These are phyloP conservation scores for Chlamydomonas applanata DNA, from an alignment of 139 green algal species.

Conservation along the genomic window DNA sequence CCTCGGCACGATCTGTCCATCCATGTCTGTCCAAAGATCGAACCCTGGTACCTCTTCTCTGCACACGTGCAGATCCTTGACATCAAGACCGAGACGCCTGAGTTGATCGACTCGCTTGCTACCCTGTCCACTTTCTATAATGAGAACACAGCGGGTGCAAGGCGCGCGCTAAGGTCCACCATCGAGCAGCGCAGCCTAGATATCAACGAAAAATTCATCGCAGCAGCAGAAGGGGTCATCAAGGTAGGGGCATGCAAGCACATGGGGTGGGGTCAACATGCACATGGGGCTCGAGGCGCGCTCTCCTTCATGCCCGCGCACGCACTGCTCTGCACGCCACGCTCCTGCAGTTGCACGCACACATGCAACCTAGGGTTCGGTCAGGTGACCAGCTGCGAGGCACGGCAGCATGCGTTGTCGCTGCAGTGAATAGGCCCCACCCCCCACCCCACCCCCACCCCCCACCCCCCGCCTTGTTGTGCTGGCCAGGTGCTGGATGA, in stretches of 20 bases:
- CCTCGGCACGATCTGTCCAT: too few species aligned
- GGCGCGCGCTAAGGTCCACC: slow-evolving; percentile 44
- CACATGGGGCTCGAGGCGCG: neutral
- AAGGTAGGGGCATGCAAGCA: slow-evolving; percentile 33
- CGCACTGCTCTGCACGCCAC: too few species aligned
- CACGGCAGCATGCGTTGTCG: too few species aligned
- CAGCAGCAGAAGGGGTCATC: slow-evolving; percentile 64
- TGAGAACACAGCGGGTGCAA: slow-evolving; percentile 61
- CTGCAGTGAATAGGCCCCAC: too few species aligned
- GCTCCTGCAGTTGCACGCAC: too few species aligned
- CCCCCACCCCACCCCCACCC: neutral
- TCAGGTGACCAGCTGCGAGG: too few species aligned
- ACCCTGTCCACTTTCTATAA: slow-evolving; percentile 77
- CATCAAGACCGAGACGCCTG: slow-evolving; percentile 79
- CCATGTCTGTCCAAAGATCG: too few species aligned
- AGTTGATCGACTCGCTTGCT: slow-evolving; percentile 71
- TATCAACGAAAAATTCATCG: slow-evolving; percentile 80
- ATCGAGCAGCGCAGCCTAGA: slow-evolving; percentile 75
- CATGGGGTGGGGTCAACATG: neutral
- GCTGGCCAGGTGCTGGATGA: slow-evolving; percentile 77
- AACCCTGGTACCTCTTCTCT: slow-evolving; percentile 3
- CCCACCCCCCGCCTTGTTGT: too few species aligned
- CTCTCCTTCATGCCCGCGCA: neutral
- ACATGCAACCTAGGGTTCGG: too few species aligned
- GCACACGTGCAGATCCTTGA: slow-evolving; percentile 88